phyloP scores from a whole-genome alignment of 2,329 filamentous ascomycete species.

The Berkeleyomyces basicola region DNA sequence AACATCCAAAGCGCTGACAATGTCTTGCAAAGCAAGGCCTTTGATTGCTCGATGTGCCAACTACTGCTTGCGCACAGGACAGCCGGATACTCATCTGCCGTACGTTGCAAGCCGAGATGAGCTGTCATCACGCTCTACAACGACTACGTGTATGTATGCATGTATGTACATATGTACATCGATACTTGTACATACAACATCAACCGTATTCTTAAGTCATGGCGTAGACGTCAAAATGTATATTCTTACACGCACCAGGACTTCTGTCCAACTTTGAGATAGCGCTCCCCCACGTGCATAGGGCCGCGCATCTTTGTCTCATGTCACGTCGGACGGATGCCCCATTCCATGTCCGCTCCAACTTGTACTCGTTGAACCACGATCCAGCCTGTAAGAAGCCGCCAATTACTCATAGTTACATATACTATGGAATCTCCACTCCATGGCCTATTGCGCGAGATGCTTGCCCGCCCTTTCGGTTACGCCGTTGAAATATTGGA shows the following conservation, averaged over 20 bases:
- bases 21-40: not conserved
- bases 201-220: too few relatives aligned
- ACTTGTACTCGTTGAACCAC: not conserved
- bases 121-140: not conserved
- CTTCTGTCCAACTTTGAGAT: too few relatives aligned
- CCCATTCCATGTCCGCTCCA: slow-evolving; percentile 16
- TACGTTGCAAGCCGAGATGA: not conserved
- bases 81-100: not conserved
- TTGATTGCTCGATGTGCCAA: not conserved
- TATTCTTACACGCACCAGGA: too few relatives aligned
- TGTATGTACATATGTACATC: too few relatives aligned
- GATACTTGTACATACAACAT: too few relatives aligned
- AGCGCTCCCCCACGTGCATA: too few relatives aligned
- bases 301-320: not conserved
- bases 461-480: not conserved
- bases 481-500: not conserved
- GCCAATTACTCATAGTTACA: not conserved
- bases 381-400: not conserved
- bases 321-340: not conserved
- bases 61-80: not conserved
- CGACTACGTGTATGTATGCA: too few relatives aligned
- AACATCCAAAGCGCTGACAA: not conserved
- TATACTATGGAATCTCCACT: slow-evolving; percentile 18
- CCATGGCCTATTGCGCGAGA: not conserved
- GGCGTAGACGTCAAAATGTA: too few relatives aligned